These are phyloP conservation scores for Fusarium sp. DNA, from an alignment of 2,329 filamentous ascomycete genomes.

Conservation along the genomic window DNA sequence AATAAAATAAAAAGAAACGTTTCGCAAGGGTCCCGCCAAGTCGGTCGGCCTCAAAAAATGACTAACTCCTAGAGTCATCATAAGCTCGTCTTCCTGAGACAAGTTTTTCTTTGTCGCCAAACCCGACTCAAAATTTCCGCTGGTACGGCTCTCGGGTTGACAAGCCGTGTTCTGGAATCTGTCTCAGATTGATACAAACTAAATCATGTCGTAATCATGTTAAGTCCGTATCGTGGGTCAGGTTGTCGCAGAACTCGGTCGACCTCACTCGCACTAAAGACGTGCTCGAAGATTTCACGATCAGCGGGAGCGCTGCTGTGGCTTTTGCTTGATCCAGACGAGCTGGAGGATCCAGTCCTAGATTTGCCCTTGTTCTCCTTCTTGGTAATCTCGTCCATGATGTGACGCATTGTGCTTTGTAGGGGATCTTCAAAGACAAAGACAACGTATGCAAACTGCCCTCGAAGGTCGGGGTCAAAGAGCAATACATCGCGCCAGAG, in stretches of 20 bases:
- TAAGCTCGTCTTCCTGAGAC: conserved; percentile 15
- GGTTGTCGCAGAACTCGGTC: conserved; percentile 59
- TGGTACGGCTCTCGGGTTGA: conserved; percentile 1
- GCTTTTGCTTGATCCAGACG: conserved; percentile 44
- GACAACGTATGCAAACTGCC: conserved; percentile 68
- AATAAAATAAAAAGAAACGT: conserved; percentile 31
- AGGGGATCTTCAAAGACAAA: conserved; percentile 70
- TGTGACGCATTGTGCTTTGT: conserved; percentile 63
- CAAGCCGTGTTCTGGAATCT: neutral
- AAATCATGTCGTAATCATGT: conserved; percentile 58
- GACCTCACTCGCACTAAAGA: conserved; percentile 62
- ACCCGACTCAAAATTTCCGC: conserved; percentile 4
- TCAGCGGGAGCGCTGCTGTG: conserved; percentile 51
- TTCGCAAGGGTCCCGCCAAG: conserved; percentile 33
- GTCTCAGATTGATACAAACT: conserved; percentile 14
- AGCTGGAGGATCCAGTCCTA: conserved; percentile 42
- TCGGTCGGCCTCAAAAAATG: conserved; percentile 30
- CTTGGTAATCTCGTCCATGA: conserved; percentile 65
- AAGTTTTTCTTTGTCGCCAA: conserved; percentile 10
- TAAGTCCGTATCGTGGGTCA: conserved; percentile 64
- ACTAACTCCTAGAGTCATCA: conserved; percentile 18
- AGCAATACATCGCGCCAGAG: conserved; percentile 73
- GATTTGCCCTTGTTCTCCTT: conserved; percentile 55
- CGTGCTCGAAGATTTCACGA: conserved; percentile 61
- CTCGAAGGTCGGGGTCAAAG: conserved; percentile 69